Base-by-base conservation (phyloP, 1,139 yeast genomes). In the Schizosaccharomyces versatilis region DNA sequence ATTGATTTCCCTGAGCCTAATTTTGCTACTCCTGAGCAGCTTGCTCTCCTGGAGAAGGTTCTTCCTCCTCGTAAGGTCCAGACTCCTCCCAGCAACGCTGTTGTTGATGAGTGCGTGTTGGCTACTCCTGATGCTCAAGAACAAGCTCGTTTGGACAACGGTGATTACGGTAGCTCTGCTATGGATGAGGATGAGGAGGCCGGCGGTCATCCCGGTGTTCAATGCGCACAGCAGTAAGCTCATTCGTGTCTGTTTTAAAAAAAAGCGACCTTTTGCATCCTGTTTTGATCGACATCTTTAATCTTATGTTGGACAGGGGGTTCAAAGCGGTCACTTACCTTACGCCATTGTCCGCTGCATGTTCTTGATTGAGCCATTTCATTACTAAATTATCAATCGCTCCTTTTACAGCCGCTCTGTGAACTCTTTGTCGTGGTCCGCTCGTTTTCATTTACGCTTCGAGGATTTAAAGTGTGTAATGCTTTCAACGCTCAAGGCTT, bases 71-170 rank as follows among this genome's bases (percentile, higher is more conserved):
- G 74, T 55, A 61, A 62, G 15, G 56, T 59, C 36, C 40, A 57
- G 3, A 62, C 59, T 38, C 60, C 69, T 52, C 70, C 72, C 17
- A 62, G 60, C 40, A 66, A 62, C 44, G 72, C 67, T 40, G 65
- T 76, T 59, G 78, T 83, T 60, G 98, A 93, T 63, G 97, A 90
- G 62, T 90, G 90, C 65, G 81, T 80, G 49, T 69, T 79, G 66
- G 72, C 72, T 52, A 80, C 75, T 56, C 73, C 76, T 54, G 84
- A 79, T 64, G 80, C 82, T 48, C 64, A 71, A 65, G 73, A 71
- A 69, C 78, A 77, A 64, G 58, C 59, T 14, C 59, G 63, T 70
- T 57, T 57, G 38, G 58, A 69, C 60, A 61, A 68, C 57, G 62
- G 65, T 47, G 65, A 68, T 53, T 67, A 55, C 38, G 64, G 63